These are phyloP conservation scores for Epichloe gansuensis DNA, from an alignment of 2,329 filamentous ascomycete genomes.

Conservation along the genomic window DNA sequence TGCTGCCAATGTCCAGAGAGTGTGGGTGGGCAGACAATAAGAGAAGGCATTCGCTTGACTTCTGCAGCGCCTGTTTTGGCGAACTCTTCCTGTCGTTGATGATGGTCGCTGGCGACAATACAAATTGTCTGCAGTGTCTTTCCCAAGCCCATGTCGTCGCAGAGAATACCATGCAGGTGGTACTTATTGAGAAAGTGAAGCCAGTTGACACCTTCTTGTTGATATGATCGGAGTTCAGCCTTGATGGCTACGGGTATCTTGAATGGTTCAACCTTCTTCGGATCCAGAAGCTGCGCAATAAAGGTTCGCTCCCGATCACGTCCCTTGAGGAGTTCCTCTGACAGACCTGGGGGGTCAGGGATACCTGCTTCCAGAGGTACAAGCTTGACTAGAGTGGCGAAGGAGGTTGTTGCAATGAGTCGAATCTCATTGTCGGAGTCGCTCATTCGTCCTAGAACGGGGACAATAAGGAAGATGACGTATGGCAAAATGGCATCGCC, in stretches of 20 bases:
- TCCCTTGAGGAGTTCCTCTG: conserved; percentile 74
- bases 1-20: conserved; percentile 98
- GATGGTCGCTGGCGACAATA: conserved; percentile 95
- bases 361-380: conserved; percentile 96
- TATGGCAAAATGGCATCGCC: conserved; percentile 92
- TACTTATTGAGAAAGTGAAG: conserved; percentile 96
- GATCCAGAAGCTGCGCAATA: conserved; percentile 89
- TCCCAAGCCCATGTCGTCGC: conserved; percentile 97
- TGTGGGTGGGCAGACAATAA: conserved; percentile 93
- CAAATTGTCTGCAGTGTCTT: conserved; percentile 96
- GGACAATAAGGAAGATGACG: conserved; percentile 96
- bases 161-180: conserved; percentile 93
- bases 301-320: conserved; percentile 92
- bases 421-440: conserved; percentile 94
- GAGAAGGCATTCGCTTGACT: conserved; percentile 65
- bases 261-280: conserved; percentile 92
- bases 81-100: conserved; percentile 82
- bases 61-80: conserved; percentile 70
- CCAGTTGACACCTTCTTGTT: conserved; percentile 99
- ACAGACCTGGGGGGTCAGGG: conserved; percentile 91
- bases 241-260: conserved; percentile 93
- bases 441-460: conserved; percentile 93
- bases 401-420: conserved; percentile 88
- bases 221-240: conserved; percentile 88
- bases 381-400: conserved; percentile 91